A percentile compares a stretch with the other conserved stretches of the same genome.
Evolutionary conservation across 2,329 filamentous ascomycete species (phyloP).

Genomic region (Penicillium crustosum): DNA sequence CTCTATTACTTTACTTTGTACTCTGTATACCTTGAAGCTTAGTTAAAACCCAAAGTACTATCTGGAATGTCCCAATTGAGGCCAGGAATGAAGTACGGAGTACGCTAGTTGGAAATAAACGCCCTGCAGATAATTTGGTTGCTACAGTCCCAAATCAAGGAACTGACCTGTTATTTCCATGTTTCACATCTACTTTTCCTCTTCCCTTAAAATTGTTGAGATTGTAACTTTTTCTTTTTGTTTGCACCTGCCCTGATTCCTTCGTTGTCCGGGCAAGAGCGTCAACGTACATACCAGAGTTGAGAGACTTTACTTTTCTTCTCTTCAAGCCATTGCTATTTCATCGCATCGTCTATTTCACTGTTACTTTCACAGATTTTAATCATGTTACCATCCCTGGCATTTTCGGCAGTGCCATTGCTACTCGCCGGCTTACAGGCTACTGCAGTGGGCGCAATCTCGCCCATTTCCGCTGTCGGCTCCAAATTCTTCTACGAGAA

Average conservation of each 20-base stretch:
- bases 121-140: slow-evolving; percentile 5
- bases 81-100: slow-evolving; percentile 8
- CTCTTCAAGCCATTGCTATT: not conserved
- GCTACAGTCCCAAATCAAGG: slow-evolving; percentile 9
- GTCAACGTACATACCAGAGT: not conserved
- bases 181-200: not conserved
- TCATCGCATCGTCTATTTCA: not conserved
- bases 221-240: not conserved
- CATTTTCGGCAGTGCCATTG: slow-evolving; percentile 19
- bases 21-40: not conserved
- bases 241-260: slow-evolving; percentile 1
- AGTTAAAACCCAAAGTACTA: not conserved
- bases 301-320: not conserved
- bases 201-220: not conserved
- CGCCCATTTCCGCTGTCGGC: slow-evolving; percentile 62
- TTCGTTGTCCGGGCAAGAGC: not conserved
- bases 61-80: not conserved
- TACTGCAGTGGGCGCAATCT: slow-evolving; percentile 44
- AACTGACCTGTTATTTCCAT: not conserved
- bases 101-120: not conserved
- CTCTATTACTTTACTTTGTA: not conserved
- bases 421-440: slow-evolving; percentile 31
- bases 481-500: slow-evolving; percentile 84
- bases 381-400: slow-evolving; percentile 26
- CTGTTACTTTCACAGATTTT: slow-evolving; percentile 4